Evolutionary conservation across 352 stramenopile species (phyloP), one percentile per base, ranked within the genome.

Genomic region (Phytophthora melonis): DNA sequence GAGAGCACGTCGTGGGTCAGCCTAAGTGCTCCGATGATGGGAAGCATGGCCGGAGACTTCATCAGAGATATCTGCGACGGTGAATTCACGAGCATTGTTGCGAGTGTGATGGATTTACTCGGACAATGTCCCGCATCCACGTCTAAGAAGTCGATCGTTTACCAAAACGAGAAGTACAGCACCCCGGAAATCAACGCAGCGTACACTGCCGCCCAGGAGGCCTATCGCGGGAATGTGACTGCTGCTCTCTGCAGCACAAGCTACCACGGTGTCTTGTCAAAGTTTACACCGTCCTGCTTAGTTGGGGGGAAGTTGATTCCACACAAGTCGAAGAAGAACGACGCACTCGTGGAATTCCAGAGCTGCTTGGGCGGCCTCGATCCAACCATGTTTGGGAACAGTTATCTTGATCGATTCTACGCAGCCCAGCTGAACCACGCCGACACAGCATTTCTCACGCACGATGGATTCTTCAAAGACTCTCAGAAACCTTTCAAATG

Each of bases 361-460:
- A 84, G 77, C 69, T 84, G 77, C 50, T 45, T 66, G 11, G 68
- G 50, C 11, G 72, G 68, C 5, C 59, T 85, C 6, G 64, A 72
- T 27, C 14, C 57, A 6, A 55, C 25, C n/a, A 43, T 64, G 53
- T 84, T 88, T 45, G 56, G 57, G 5, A 61, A 52, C 25, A 74
- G 43, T 32, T 79, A 80, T 41, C 21, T 32, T 5, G 56, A 70
- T 49, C 16, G 1, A 0, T 78, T 74, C 72, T 87, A 85, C 69
- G 32, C 69, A 11, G 55, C 74, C 1, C 49, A 69, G 34, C 58
- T 83, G 50, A 85, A 85, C 49, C 80, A 85, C 59, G 34, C 64
- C 5, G 80, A 83, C 57, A 80, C 69, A 18, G 66, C 77, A 4
- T 85, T 87, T 69, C 58, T 75, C 27, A 69, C 74, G 32, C 67